Base-by-base conservation (phyloP, 768 basidiomycete genomes). In the Boletus reticulatus region DNA sequence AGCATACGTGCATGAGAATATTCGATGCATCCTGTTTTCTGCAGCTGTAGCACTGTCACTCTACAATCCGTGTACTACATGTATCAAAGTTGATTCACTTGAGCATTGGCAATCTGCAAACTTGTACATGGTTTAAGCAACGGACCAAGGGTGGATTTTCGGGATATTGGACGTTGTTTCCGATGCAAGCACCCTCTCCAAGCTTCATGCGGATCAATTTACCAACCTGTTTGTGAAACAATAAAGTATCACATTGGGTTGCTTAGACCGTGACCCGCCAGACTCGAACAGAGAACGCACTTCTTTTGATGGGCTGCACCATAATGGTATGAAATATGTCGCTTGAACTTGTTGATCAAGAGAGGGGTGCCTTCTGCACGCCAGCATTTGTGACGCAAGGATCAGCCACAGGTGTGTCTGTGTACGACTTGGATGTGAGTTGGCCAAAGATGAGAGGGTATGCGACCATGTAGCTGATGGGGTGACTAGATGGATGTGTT, bases 401-500 rank as follows among this genome's bases (percentile, higher is more conserved):
- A 68, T 96, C 94, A 14, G 91, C 84, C 12, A 94, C 94, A 16
- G 91, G 76, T 36, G 78, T 77, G 67, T 96, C 94, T 17, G 85
- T 84, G 78, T 96, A 96, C 76, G 89, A 92, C 66, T 93, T 83
- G 45, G 92, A 90, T 17, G 92, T 94, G 54, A 96, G 80, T 71
- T 94, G 82, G 52, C 94, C 94, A 67, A 84, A 87, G 69, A 96
- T 92, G 69, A 96, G 80, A 17, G 94, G 94, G 65, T 90, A 94
- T 6, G 94, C 94, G 45, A 94, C 92, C 94, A 96, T 96, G 78
- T 95, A 96, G 75, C 86, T 94, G 73, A 95, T 94, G 50, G 90
- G 91, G 61, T 94, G 92, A 66, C 91, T 92, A 62, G 9, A 48
- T n/a, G 36, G 46, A 49, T 17, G 14, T 5, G 46, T 58, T 37